Evolutionary conservation across 192 early-diverging fungal genomes (phyloP).

Genomic region (Mortierella hygrophila): DNA sequence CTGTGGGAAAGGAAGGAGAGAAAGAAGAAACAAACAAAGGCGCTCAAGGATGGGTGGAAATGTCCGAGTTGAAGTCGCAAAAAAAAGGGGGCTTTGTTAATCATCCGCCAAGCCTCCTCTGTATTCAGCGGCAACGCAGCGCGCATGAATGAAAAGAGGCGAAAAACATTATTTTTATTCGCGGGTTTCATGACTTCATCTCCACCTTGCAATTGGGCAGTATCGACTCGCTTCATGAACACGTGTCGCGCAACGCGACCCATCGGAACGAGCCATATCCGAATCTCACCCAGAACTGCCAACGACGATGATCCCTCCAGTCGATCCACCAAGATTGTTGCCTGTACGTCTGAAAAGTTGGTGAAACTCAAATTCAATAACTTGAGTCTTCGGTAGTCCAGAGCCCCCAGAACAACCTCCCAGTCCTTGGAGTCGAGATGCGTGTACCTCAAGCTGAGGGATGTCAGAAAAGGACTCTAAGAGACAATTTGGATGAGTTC

Average conservation of each 20-base stretch:
- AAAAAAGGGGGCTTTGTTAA: not conserved
- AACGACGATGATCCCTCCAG: not conserved
- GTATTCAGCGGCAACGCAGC: too few species aligned
- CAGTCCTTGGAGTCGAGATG: not conserved
- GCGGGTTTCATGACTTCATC: too few species aligned
- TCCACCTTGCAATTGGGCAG: not conserved
- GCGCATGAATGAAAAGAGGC: too few species aligned
- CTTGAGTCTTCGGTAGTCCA: conserved; percentile 11
- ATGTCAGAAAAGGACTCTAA: not conserved
- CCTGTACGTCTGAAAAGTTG: not conserved
- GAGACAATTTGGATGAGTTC: not conserved
- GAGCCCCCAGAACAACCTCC: not conserved
- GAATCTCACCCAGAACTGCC: not conserved
- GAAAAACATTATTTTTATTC: too few species aligned
- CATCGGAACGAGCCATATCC: not conserved
- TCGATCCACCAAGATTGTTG: not conserved
- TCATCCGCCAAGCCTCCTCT: too few species aligned
- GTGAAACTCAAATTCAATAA: not conserved
- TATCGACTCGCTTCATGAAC: not conserved
- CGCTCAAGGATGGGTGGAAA: too few species aligned
- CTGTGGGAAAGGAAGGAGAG: too few species aligned
- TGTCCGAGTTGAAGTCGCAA: not conserved
- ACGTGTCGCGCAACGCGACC: not conserved
- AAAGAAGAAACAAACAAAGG: too few species aligned
- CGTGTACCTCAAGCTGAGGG: not conserved